A percentile compares a stretch with the other conserved stretches of the same genome.
phyloP scores from a whole-genome alignment of 768 basidiomycete genomes.

The Boletellus emodensis region DNA sequence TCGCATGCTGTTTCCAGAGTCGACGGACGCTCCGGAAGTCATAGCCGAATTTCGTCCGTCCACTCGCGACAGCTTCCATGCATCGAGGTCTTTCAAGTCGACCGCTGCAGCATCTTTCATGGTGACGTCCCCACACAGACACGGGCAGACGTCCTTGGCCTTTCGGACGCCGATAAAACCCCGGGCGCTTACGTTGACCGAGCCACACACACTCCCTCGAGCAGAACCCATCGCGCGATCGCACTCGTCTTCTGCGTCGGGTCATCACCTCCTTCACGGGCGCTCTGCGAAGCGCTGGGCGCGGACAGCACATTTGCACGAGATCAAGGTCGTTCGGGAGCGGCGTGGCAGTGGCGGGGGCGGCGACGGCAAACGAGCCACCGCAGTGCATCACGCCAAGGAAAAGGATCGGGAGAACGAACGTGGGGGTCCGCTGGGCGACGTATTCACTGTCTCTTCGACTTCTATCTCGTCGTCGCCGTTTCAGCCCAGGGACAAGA shows the following conservation, averaged over 20 bases:
- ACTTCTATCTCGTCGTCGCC: background rate
- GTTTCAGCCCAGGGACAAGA: background rate
- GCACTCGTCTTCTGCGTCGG: conserved; percentile 20
- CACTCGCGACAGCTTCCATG: background rate
- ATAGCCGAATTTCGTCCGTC: background rate
- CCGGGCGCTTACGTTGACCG: conserved; percentile 7
- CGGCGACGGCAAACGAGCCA: conserved; percentile 3
- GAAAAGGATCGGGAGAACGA: conserved; percentile 14
- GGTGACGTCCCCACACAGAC: conserved; percentile 9
- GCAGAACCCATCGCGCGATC: conserved; percentile 18
- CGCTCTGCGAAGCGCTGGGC: conserved; percentile 56
- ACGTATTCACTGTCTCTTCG: conserved; percentile 13
- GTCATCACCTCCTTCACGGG: background rate
- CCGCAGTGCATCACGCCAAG: background rate
- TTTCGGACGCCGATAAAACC: conserved; percentile 24
- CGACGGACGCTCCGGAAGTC: background rate
- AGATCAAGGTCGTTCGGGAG: conserved; percentile 38
- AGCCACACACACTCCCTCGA: conserved; percentile 25
- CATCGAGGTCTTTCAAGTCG: background rate
- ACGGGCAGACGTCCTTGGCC: background rate
- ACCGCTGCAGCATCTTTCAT: background rate
- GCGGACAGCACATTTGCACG: conserved; percentile 64
- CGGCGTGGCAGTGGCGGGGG: conserved; percentile 9
- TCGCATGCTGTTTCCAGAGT: background rate
- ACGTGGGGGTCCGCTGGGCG: background rate